Conservation (phyloP, 1,284 basidiomycete species). For the Wolfiporia cocos region DNA sequence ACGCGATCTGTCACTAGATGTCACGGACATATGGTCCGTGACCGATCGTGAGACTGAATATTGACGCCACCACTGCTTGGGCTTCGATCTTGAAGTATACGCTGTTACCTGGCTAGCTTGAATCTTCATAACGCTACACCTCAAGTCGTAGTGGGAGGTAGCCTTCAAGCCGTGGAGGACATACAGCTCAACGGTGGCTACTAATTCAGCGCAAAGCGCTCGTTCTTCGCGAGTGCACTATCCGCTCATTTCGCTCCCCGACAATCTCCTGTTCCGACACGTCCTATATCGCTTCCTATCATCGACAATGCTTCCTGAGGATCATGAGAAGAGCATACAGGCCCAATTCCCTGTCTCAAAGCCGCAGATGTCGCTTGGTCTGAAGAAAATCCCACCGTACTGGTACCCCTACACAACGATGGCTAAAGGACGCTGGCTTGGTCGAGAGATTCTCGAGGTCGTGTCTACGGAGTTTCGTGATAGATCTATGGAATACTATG, state of each 20-base stretch:
- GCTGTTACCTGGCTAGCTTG: no score
- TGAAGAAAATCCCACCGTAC: conserved; percentile 71
- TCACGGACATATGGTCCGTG: not conserved
- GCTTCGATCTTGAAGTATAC: no score
- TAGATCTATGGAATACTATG: conserved; percentile 89
- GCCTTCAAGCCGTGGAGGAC: no score
- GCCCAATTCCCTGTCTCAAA: not conserved
- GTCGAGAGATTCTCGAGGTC: conserved; percentile 80
- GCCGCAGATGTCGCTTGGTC: conserved; percentile 26
- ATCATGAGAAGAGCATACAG: not conserved
- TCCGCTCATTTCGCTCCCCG: conserved; percentile 11
- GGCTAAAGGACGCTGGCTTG: conserved; percentile 88
- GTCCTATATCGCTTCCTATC: conserved; percentile 15
- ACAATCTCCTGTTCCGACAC: conserved; percentile 15
- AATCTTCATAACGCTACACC: no score
- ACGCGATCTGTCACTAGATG: not conserved
- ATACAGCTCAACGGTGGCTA: no score
- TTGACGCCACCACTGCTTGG: no score
- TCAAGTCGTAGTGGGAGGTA: no score
- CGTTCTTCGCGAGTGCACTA: conserved; percentile 9
- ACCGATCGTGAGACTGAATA: not conserved
- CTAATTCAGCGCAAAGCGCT: no score
- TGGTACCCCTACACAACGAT: conserved; percentile 87
- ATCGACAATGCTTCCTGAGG: conserved; percentile 9
- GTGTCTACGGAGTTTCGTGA: conserved; percentile 89